Evolutionary conservation across 148 eudicot genomes (phyloP).

Genomic region (Vaccinium myrtillus): DNA sequence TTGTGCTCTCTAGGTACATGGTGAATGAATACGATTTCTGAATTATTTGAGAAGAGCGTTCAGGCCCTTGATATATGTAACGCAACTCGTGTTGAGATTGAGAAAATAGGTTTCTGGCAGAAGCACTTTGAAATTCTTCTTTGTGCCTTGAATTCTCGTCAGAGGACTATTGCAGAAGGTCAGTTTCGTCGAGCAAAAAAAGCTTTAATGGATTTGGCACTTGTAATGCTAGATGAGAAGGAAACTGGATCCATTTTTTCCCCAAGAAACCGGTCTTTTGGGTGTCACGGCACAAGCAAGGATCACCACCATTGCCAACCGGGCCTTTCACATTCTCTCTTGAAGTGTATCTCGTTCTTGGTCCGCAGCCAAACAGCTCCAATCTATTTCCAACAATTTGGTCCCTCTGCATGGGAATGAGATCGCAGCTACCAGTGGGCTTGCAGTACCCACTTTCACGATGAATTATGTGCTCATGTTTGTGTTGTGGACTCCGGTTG

Average conservation of each 20-base stretch:
- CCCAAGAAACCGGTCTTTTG: slow-evolving; percentile 55
- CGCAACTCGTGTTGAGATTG: slow-evolving; percentile 66
- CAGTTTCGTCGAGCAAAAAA: slow-evolving; percentile 60
- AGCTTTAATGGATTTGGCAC: slow-evolving; percentile 59
- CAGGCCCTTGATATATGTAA: slow-evolving; percentile 71
- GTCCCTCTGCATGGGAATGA: slow-evolving; percentile 50
- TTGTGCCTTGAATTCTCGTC: slow-evolving; percentile 37
- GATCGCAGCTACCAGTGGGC: slow-evolving; percentile 43
- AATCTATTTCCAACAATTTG: slow-evolving; percentile 46
- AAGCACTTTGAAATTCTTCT: slow-evolving; percentile 56
- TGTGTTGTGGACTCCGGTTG: slow-evolving; percentile 64
- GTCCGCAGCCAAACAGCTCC: slow-evolving; percentile 73
- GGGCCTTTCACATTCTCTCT: slow-evolving; percentile 56
- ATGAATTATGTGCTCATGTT: slow-evolving; percentile 56
- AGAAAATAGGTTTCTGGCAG: slow-evolving; percentile 54
- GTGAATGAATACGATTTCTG: slow-evolving; percentile 14
- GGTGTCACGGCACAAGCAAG: slow-evolving; percentile 40
- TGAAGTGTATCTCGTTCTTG: slow-evolving; percentile 69
- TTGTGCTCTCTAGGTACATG: not conserved
- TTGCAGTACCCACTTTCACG: slow-evolving; percentile 43
- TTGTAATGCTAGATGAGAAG: slow-evolving; percentile 58
- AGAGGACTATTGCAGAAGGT: slow-evolving; percentile 37
- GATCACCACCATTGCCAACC: slow-evolving; percentile 26
- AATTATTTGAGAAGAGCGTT: slow-evolving; percentile 48
- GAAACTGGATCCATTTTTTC: slow-evolving; percentile 45